Conservation (phyloP, 208 protist genomes). For the Trypanosoma vivax region DNA sequence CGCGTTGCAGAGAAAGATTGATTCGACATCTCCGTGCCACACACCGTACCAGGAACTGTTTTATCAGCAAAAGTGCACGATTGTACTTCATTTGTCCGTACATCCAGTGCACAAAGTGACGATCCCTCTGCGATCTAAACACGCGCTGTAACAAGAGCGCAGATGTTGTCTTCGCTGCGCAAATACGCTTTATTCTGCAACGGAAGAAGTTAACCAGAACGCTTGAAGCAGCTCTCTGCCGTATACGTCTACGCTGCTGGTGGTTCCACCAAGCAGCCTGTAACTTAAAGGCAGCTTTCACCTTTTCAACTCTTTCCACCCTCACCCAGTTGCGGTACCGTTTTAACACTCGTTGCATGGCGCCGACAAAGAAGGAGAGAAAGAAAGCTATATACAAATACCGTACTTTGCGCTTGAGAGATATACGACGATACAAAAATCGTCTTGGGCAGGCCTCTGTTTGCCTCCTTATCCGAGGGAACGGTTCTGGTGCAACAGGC, state of each 20-base stretch:
- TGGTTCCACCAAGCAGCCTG: conserved; percentile 56
- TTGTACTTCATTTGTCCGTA: conserved; percentile 51
- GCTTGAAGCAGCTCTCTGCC: conserved; percentile 16
- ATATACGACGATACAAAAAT: not conserved
- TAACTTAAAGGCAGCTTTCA: conserved; percentile 52
- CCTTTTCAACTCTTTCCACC: conserved; percentile 31
- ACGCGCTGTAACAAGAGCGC: conserved; percentile 64
- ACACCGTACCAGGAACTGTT: conserved; percentile 35
- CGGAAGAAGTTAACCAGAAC: conserved; percentile 54
- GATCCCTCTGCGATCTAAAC: conserved; percentile 44
- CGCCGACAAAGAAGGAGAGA: conserved; percentile 18
- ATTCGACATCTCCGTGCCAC: conserved; percentile 2
- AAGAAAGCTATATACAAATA: conserved; percentile 5
- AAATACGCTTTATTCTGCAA: conserved; percentile 27
- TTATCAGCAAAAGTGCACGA: conserved; percentile 33
- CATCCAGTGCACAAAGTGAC: conserved; percentile 47
- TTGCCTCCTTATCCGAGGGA: not conserved
- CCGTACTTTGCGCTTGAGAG: not conserved
- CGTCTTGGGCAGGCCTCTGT: not conserved
- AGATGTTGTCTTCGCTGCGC: conserved; percentile 29
- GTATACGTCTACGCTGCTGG: conserved; percentile 35
- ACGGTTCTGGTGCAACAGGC: not conserved
- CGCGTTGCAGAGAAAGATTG: conserved; percentile 38
- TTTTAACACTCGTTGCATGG: conserved; percentile 24
- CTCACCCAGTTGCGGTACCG: conserved; percentile 19